Evolutionary conservation across 305 asterid species (phyloP).

Genomic region (Andrographis paniculata): DNA sequence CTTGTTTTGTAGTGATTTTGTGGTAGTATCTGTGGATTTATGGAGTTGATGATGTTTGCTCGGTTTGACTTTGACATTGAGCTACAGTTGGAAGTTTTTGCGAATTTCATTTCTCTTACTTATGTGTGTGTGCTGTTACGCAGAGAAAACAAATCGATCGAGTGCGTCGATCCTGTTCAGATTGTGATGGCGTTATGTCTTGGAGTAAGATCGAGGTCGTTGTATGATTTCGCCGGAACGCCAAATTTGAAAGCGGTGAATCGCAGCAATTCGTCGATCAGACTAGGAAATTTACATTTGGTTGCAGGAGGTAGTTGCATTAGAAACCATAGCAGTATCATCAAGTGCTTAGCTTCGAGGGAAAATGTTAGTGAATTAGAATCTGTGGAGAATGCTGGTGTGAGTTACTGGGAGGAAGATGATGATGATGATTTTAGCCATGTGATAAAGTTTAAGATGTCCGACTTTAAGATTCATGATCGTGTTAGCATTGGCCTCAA

Average conservation of each 20-base stretch:
- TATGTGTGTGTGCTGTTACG: constrained; percentile 13
- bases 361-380: constrained; percentile 32
- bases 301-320: constrained; percentile 16
- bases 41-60: constrained; percentile 7
- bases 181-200: constrained; percentile 42
- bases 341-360: constrained; percentile 39
- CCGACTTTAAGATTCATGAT: constrained; percentile 68
- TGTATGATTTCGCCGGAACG: constrained; percentile 37
- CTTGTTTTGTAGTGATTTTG: constrained; percentile 9
- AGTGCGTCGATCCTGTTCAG: background rate
- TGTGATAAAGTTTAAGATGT: constrained; percentile 70
- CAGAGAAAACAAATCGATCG: constrained; percentile 17
- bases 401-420: constrained; percentile 31
- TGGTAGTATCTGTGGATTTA: constrained; percentile 5
- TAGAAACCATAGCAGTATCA: constrained; percentile 18
- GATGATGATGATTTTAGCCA: constrained; percentile 80
- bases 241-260: constrained; percentile 23
- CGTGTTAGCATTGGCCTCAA: constrained; percentile 79
- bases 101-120: constrained; percentile 2
- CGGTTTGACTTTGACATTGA: constrained; percentile 4
- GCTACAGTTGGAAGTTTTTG: background rate
- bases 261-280: constrained; percentile 25
- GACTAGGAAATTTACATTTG: constrained; percentile 15
- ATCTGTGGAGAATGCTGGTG: constrained; percentile 31
- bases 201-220: constrained; percentile 48